phyloP scores from a whole-genome alignment of 2,329 filamentous ascomycete genomes.

The Alternaria dauci region DNA sequence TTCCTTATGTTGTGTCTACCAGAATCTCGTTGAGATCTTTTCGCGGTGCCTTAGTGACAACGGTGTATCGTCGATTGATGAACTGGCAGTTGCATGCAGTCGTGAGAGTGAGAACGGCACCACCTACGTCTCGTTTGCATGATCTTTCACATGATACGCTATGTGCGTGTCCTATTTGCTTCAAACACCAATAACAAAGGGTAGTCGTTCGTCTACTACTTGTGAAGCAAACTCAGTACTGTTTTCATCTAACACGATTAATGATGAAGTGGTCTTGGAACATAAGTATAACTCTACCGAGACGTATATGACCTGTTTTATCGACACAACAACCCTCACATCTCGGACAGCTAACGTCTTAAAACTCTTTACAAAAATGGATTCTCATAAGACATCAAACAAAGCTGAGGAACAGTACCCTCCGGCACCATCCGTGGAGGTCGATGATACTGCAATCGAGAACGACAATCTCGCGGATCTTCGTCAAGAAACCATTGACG shows the following conservation, averaged over 20 bases:
- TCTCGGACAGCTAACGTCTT: too few species aligned
- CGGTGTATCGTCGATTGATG: background rate
- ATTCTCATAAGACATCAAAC: background rate
- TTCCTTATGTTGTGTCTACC: too few species aligned
- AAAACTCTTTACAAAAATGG: background rate
- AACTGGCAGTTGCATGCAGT: background rate
- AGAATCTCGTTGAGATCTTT: background rate
- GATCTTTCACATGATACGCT: background rate
- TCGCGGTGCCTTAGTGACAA: background rate
- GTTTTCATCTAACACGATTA: background rate
- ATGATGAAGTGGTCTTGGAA: background rate
- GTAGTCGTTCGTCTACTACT: background rate
- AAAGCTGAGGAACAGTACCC: background rate
- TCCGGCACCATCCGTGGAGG: constrained; percentile 1
- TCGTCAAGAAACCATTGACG: background rate
- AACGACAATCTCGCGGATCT: background rate
- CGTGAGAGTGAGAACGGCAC: too few species aligned
- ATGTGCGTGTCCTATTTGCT: background rate
- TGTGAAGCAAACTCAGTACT: background rate
- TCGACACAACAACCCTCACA: background rate
- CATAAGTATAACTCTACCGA: background rate
- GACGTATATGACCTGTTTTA: background rate
- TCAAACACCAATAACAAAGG: background rate
- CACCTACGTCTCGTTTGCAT: background rate
- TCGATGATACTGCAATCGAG: background rate